phyloP scores from a whole-genome alignment of 768 basidiomycete genomes.

The Boletus rubroflammeus region DNA sequence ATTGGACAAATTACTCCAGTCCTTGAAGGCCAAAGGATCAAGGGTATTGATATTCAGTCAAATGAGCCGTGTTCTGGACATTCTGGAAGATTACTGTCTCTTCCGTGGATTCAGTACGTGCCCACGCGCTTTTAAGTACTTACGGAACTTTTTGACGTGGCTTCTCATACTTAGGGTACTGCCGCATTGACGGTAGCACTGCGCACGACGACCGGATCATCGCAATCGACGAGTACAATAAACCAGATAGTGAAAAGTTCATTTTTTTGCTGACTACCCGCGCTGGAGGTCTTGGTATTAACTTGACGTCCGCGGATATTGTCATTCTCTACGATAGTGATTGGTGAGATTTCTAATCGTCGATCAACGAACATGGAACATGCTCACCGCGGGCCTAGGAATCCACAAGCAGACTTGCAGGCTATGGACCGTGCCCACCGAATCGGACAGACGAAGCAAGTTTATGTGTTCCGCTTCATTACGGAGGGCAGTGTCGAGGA shows the following conservation, averaged over 20 bases:
- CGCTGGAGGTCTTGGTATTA: conserved; percentile 96
- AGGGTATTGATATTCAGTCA: conserved; percentile 97
- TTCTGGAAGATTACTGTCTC: conserved; percentile 94
- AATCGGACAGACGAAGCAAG: conserved; percentile 90
- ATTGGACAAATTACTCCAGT: conserved; percentile 84
- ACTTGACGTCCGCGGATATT: conserved; percentile 90
- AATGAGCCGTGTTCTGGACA: conserved; percentile 97
- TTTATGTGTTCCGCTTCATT: conserved; percentile 85
- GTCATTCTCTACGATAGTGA: conserved; percentile 96
- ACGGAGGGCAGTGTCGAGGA: conserved; percentile 88
- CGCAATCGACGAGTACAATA: conserved; percentile 98
- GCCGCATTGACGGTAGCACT: conserved; percentile 93
- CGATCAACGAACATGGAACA: neutral
- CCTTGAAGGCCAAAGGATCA: conserved; percentile 91
- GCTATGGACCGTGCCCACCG: conserved; percentile 98
- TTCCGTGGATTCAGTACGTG: conserved; percentile 83
- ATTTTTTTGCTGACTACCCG: conserved; percentile 96
- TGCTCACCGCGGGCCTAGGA: conserved; percentile 49
- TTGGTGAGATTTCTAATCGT: conserved; percentile 53
- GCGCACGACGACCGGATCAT: conserved; percentile 94
- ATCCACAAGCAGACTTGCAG: conserved; percentile 97
- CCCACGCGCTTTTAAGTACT: neutral
- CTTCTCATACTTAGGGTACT: conserved; percentile 62
- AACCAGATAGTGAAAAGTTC: conserved; percentile 90
- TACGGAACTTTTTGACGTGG: conserved; percentile 2